A percentile compares a stretch with the other conserved stretches of the same genome.
phyloP scores from a whole-genome alignment of 805 yeast species.

The Kockiozyma suomiensis region DNA sequence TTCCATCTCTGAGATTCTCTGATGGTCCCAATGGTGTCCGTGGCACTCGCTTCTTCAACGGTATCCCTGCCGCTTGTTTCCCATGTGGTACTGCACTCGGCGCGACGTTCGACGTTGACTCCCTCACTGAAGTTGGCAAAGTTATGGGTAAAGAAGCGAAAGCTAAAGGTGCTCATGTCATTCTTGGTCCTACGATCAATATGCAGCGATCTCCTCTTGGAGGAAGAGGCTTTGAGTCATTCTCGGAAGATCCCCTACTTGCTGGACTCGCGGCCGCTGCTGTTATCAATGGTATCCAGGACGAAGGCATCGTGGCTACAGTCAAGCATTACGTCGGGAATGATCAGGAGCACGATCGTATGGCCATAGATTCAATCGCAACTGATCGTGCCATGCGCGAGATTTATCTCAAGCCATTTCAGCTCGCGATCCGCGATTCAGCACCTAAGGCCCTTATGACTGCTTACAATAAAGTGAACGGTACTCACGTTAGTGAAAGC shows the following conservation, averaged over 20 bases:
- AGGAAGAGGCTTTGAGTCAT: conserved; percentile 65
- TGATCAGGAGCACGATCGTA: conserved; percentile 61
- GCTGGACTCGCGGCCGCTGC: conserved; percentile 53
- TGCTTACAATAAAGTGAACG: conserved; percentile 64
- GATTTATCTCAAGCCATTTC: conserved; percentile 65
- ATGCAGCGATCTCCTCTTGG: conserved; percentile 62
- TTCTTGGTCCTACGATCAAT: conserved; percentile 56
- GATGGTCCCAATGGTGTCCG: conserved; percentile 71
- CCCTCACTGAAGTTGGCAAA: conserved; percentile 53
- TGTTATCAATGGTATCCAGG: conserved; percentile 58
- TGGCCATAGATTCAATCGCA: conserved; percentile 52
- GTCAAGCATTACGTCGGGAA: conserved; percentile 67
- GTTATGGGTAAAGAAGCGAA: conserved; percentile 59
- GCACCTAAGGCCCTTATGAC: conserved; percentile 63
- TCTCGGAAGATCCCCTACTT: conserved; percentile 61
- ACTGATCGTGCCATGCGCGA: conserved; percentile 67
- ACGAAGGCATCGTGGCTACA: conserved; percentile 49
- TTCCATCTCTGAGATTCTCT: conserved; percentile 53
- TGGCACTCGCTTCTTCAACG: conserved; percentile 57
- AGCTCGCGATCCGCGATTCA: conserved; percentile 56
- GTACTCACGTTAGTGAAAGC: conserved; percentile 57
- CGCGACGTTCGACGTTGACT: conserved; percentile 56
- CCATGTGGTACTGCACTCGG: conserved; percentile 66
- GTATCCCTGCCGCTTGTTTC: conserved; percentile 59
- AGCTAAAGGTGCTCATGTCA: conserved; percentile 55